These are phyloP conservation scores for Yamadazyma aaseri DNA, from an alignment of 1,139 yeast species.

Conservation along the genomic window DNA sequence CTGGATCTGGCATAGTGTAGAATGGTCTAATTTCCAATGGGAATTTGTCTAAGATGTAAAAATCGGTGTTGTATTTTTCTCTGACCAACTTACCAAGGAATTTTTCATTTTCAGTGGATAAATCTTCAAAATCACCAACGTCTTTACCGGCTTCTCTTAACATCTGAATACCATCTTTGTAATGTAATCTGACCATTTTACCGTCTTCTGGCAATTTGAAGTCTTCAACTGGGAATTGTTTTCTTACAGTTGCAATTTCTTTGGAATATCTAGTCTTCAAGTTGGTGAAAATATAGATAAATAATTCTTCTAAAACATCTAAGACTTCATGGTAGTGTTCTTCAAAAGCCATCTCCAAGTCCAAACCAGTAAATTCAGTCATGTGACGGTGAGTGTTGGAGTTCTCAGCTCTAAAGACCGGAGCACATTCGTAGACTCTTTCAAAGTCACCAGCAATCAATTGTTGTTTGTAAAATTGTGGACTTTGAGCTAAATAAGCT, in stretches of 20 bases:
- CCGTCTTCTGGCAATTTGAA: conserved; percentile 87
- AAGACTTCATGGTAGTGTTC: conserved; percentile 96
- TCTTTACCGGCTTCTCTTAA: conserved; percentile 82
- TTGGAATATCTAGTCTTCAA: conserved; percentile 73
- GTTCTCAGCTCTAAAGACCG: conserved; percentile 98
- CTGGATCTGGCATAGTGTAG: conserved; percentile 98
- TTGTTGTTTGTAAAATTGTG: conserved; percentile 97
- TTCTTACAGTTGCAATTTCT: conserved; percentile 88
- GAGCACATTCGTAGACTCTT: conserved; percentile 92
- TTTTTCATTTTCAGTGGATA: conserved; percentile 92
- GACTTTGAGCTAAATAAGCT: conserved; percentile 96
- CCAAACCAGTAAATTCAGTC: conserved; percentile 98
- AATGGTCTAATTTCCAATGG: conserved; percentile 96
- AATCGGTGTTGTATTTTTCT: conserved; percentile 94
- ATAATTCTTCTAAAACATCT: conserved; percentile 79
- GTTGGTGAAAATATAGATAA: conserved; percentile 83
- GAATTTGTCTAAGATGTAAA: conserved; percentile 96
- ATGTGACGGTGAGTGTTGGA: conserved; percentile 98
- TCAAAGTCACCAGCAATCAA: conserved; percentile 97
- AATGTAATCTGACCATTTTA: conserved; percentile 87
- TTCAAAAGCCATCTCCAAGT: conserved; percentile 96
- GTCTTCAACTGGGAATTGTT: conserved; percentile 96
- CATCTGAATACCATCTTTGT: conserved; percentile 86
- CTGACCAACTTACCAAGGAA: conserved; percentile 87
- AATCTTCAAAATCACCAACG: conserved; percentile 82